These are phyloP conservation scores for Paecilomyces niveus DNA, from an alignment of 2,329 filamentous ascomycete species.

Conservation along the genomic window DNA sequence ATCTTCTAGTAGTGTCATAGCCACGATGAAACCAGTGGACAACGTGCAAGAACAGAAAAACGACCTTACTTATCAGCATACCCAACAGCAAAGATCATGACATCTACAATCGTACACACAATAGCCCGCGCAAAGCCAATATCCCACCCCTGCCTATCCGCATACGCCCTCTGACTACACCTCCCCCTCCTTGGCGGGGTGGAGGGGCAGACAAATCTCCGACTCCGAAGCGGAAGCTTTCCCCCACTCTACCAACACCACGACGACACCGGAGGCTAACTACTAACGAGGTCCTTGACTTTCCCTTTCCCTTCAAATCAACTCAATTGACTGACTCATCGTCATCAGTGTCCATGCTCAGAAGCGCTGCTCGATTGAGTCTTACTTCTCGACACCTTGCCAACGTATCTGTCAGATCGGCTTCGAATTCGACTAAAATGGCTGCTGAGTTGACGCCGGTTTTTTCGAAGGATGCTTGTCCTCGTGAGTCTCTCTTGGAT, in stretches of 20 bases:
- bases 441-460: slow-evolving; percentile 28
- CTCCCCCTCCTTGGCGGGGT: not conserved
- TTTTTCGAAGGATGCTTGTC: slow-evolving; percentile 37
- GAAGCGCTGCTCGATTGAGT: not conserved
- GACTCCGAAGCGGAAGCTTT: not conserved
- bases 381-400: not conserved
- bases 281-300: not conserved
- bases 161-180: too few relatives aligned
- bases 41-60: too few relatives aligned
- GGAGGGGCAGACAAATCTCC: not conserved
- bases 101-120: too few relatives aligned
- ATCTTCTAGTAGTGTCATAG: too few relatives aligned
- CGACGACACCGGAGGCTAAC: not conserved
- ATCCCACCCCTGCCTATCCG: too few relatives aligned
- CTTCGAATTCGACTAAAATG: not conserved
- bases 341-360: not conserved
- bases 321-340: not conserved
- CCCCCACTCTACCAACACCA: not conserved
- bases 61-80: too few relatives aligned
- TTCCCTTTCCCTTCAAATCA: not conserved
- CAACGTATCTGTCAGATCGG: not conserved
- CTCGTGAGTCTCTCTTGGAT: slow-evolving; percentile 29
- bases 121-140: too few relatives aligned
- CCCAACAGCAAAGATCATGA: too few relatives aligned
- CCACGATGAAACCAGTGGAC: too few relatives aligned